These are phyloP conservation scores for Kodamaea fungicola DNA, from an alignment of 1,139 yeast genomes.

Conservation along the genomic window DNA sequence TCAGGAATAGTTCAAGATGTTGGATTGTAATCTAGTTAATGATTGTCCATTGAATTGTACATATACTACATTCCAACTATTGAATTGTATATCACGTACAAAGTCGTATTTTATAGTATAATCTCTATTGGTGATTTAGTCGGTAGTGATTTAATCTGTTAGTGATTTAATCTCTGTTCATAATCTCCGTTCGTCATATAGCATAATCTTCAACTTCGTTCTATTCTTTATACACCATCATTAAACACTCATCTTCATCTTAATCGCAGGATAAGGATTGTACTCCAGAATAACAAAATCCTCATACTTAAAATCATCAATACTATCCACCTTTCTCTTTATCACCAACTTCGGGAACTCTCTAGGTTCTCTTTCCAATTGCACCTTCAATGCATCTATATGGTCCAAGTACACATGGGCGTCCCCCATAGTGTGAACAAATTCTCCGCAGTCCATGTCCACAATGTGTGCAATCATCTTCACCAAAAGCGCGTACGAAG, in stretches of 20 bases:
- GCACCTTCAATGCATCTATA: slow-evolving; percentile 82
- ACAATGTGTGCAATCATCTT: slow-evolving; percentile 94
- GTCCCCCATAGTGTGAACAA: slow-evolving; percentile 94
- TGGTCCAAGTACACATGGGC: slow-evolving; percentile 94
- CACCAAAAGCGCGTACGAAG: slow-evolving; percentile 89
- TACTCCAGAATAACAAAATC: slow-evolving; percentile 81
- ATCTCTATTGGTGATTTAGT: too few species aligned
- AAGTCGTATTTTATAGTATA: too few species aligned
- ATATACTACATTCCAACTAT: too few species aligned
- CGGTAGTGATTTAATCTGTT: too few species aligned
- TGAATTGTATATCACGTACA: too few species aligned
- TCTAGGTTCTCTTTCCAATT: slow-evolving; percentile 70
- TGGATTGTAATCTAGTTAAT: too few species aligned
- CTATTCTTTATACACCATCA: too few species aligned
- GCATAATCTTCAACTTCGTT: too few species aligned
- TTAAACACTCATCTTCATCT: slow-evolving; percentile 76
- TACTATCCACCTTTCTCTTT: slow-evolving; percentile 60
- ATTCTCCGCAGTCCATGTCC: slow-evolving; percentile 92
- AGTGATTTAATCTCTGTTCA: too few species aligned
- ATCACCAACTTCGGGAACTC: slow-evolving; percentile 75
- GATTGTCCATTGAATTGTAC: too few species aligned
- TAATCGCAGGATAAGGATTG: slow-evolving; percentile 77
- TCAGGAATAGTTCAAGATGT: too few species aligned
- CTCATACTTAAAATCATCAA: slow-evolving; percentile 85
- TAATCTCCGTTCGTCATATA: too few species aligned